These are phyloP conservation scores for Drechslerella stenobrocha DNA, from an alignment of 2,329 filamentous ascomycete genomes.

Conservation along the genomic window DNA sequence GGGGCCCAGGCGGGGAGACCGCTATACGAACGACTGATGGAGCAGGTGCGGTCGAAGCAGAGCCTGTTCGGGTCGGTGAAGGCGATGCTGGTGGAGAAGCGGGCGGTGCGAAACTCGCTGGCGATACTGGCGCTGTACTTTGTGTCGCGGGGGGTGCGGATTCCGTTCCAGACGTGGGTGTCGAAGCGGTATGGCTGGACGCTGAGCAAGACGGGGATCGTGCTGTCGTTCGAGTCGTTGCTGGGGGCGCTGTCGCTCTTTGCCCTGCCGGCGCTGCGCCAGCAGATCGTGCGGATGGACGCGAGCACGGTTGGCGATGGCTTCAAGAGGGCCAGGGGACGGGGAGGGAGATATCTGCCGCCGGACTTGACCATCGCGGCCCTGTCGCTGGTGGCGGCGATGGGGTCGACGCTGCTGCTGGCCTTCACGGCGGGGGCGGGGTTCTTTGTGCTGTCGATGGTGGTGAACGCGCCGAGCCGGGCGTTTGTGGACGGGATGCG, in stretches of 20 bases:
- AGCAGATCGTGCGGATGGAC: conserved; percentile 10
- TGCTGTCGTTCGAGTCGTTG: conserved; percentile 40
- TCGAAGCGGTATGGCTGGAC: conserved; percentile 42
- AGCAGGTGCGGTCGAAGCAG: conserved; percentile 34
- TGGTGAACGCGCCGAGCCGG: conserved; percentile 28
- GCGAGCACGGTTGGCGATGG: neutral
- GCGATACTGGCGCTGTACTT: conserved; percentile 27
- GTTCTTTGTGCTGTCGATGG: conserved; percentile 22
- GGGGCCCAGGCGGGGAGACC: conserved; percentile 9
- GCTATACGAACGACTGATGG: conserved; percentile 30
- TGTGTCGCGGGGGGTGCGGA: conserved; percentile 26
- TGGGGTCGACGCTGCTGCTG: conserved; percentile 17
- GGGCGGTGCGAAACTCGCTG: conserved; percentile 33
- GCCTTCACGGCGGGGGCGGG: conserved; percentile 20
- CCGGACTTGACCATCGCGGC: conserved; percentile 34
- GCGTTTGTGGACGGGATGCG: conserved; percentile 43
- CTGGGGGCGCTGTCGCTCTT: conserved; percentile 29
- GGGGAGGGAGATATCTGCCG: too few relatives aligned
- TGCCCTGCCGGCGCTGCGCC: conserved; percentile 18
- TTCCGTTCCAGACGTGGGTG: conserved; percentile 47
- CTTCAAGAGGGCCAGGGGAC: too few relatives aligned
- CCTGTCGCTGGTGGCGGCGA: conserved; percentile 11
- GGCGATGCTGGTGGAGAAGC: conserved; percentile 20
- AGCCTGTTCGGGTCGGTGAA: conserved; percentile 30
- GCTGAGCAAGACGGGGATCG: conserved; percentile 39